These are phyloP conservation scores for Naganishia vaughanmartiniae DNA, from an alignment of 768 basidiomycete genomes.

Conservation along the genomic window DNA sequence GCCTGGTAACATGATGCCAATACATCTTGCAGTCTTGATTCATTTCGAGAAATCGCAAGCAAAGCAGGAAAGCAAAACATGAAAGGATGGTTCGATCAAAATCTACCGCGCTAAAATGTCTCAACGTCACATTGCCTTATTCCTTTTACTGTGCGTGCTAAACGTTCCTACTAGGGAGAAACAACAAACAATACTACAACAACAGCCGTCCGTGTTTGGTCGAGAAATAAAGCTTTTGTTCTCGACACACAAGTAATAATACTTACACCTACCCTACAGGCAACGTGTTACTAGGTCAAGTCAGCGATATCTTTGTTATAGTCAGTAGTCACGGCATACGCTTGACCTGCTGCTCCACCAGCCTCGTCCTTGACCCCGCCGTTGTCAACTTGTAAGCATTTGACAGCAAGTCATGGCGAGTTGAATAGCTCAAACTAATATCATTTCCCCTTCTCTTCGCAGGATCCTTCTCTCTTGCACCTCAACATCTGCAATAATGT, in stretches of 20 bases:
- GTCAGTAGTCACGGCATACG: not conserved
- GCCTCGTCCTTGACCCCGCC: not conserved
- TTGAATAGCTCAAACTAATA: not conserved
- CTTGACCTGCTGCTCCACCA: not conserved
- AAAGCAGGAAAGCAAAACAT: not conserved
- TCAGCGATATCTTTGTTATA: not conserved
- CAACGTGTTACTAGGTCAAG: not conserved
- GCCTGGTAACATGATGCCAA: too few species aligned
- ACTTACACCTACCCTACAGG: not conserved
- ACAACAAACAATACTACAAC: not conserved
- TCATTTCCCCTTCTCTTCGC: not conserved
- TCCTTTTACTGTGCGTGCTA: constrained; percentile 5
- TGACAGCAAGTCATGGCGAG: not conserved
- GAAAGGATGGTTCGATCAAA: not conserved
- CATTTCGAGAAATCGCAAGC: too few species aligned
- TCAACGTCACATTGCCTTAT: not conserved
- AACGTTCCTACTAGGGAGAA: not conserved
- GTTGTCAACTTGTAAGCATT: not conserved
- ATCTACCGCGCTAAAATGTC: constrained; percentile 2
- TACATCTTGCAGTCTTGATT: too few species aligned
- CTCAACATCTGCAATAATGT: not conserved
- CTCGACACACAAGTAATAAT: not conserved
- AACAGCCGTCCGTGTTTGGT: not conserved
- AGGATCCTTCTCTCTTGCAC: not conserved
- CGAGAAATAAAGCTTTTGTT: not conserved